These are phyloP conservation scores for Ophiostoma himal-ulmi DNA, from an alignment of 2,329 filamentous ascomycete species.

Conservation along the genomic window DNA sequence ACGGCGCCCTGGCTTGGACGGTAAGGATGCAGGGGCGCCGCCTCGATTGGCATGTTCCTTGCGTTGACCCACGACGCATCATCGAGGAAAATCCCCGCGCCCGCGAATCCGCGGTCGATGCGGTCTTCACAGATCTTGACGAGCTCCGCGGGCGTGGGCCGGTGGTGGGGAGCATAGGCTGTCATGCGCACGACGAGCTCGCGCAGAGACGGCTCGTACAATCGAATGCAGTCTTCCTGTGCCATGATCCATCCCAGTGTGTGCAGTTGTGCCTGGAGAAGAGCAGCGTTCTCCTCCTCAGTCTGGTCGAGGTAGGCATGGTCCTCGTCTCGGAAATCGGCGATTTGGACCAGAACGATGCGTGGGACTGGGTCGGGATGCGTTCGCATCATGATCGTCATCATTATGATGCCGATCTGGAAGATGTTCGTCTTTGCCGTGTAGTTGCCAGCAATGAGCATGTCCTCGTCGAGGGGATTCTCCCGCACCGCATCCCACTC, in stretches of 20 bases:
- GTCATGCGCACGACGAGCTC: slow-evolving; percentile 22
- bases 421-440: slow-evolving; percentile 23
- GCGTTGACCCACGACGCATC: background rate
- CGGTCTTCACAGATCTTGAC: background rate
- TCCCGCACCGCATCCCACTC: slow-evolving; percentile 23
- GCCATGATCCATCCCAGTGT: background rate
- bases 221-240: background rate
- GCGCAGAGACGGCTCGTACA: slow-evolving; percentile 15
- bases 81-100: background rate
- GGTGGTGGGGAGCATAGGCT: slow-evolving; percentile 18
- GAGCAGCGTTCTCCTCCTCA: background rate
- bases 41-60: background rate
- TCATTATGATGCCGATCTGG: slow-evolving; percentile 22
- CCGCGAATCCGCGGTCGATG: background rate
- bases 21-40: background rate
- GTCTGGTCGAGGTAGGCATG: background rate
- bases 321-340: background rate
- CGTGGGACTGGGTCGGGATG: background rate
- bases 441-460: slow-evolving; percentile 21
- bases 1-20: background rate
- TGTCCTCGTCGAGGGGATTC: slow-evolving; percentile 6
- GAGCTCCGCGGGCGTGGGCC: slow-evolving; percentile 21
- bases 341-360: background rate
- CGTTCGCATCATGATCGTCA: slow-evolving; percentile 1
- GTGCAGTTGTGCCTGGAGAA: background rate